phyloP scores from a whole-genome alignment of 352 stramenopile species.

The Pythium monospermum region DNA sequence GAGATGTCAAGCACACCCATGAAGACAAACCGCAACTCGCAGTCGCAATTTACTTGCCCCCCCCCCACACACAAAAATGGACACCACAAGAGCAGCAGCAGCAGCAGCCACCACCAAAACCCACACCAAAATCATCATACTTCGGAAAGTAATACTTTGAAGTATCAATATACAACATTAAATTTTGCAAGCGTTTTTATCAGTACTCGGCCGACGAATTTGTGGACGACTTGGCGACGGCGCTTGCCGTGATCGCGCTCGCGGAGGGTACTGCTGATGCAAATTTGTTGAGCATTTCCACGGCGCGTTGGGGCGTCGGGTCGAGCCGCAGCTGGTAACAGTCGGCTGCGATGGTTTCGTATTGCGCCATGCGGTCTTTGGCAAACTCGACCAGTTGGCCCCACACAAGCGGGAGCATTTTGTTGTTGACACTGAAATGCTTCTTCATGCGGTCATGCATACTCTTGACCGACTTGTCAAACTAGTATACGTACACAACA shows the following conservation, averaged over 20 bases:
- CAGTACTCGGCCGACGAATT: conserved; percentile 11
- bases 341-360: conserved; percentile 45
- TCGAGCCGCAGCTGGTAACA: conserved; percentile 65
- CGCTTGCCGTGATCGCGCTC: conserved; percentile 4
- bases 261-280: conserved; percentile 9
- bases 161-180: too few species aligned
- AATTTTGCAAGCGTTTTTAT: not conserved
- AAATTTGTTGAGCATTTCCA: conserved; percentile 48
- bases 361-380: conserved; percentile 28
- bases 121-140: too few species aligned
- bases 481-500: conserved; percentile 24
- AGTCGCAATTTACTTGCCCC: too few species aligned
- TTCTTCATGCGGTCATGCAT: conserved; percentile 79
- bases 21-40: too few species aligned
- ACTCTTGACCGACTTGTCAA: conserved; percentile 58
- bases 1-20: too few species aligned
- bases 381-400: conserved; percentile 44
- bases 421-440: conserved; percentile 45
- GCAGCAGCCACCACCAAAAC: too few species aligned
- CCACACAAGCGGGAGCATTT: conserved; percentile 52
- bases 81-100: too few species aligned
- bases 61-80: too few species aligned
- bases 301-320: conserved; percentile 30
- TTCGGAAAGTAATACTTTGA: too few species aligned
- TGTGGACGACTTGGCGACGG: conserved; percentile 5